Percentiles rank a stretch among this genome's conserved stretches.
phyloP scores from a whole-genome alignment of 148 eudicot species.

The Fagopyrum esculentum region DNA sequence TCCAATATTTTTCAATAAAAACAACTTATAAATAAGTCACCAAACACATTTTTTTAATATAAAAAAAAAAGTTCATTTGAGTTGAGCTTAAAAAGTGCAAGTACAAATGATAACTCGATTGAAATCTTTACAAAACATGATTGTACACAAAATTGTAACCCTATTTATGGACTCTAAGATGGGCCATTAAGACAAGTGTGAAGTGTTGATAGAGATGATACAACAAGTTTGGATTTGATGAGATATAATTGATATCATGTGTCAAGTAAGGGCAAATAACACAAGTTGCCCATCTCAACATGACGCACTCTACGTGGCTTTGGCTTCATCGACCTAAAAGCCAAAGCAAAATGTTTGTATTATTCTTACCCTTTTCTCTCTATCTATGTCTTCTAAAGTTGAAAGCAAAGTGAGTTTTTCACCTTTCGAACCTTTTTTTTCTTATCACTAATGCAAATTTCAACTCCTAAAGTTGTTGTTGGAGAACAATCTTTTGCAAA shows the following conservation, averaged over 20 bases:
- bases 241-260: no score
- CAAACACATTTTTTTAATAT: no score
- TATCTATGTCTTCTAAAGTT: slow-evolving; percentile 2
- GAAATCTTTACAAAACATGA: background rate
- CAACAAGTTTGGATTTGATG: background rate
- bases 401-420: slow-evolving; percentile 5
- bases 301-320: slow-evolving; percentile 11
- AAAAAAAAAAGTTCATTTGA: no score
- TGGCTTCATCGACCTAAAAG: background rate
- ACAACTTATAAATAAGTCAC: no score
- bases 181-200: background rate
- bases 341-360: background rate
- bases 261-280: background rate
- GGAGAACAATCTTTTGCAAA: slow-evolving; percentile 5
- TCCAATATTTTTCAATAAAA: no score
- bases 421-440: background rate
- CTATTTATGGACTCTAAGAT: background rate
- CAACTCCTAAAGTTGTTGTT: slow-evolving; percentile 11
- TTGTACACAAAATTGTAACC: background rate
- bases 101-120: background rate
- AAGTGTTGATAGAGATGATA: background rate
- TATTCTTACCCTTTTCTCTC: background rate
- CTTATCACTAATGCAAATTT: slow-evolving; percentile 10
- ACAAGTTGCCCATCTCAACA: background rate
- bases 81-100: no score